Conservation (phyloP, 805 yeast genomes). For the Ogataea philodendri region DNA sequence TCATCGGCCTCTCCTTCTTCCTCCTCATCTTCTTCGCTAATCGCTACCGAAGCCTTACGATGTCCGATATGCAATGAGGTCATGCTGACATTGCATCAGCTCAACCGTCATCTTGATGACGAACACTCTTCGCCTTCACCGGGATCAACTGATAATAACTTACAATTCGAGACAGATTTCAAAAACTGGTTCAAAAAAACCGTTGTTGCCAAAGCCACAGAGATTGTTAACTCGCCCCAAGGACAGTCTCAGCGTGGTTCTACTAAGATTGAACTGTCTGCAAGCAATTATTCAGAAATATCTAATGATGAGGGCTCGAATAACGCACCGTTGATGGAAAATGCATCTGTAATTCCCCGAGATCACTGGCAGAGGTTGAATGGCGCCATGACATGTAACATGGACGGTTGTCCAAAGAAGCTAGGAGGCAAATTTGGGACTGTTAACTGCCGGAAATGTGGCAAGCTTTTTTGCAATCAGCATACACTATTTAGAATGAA, state of each 20-base stretch:
- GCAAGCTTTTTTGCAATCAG: conserved; percentile 60
- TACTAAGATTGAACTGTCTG: too few species aligned
- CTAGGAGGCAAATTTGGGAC: conserved; percentile 54
- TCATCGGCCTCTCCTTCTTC: conserved; percentile 10
- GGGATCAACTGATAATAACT: conserved; percentile 3
- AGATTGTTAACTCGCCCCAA: conserved; percentile 26
- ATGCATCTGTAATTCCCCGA: conserved; percentile 32
- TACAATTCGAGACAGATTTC: conserved; percentile 35
- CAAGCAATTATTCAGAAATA: not conserved
- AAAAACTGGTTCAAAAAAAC: conserved; percentile 44
- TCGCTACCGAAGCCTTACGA: conserved; percentile 9
- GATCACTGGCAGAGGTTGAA: conserved; percentile 58
- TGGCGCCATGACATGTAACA: conserved; percentile 42
- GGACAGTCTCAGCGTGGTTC: too few species aligned
- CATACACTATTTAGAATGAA: conserved; percentile 59
- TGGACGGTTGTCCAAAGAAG: conserved; percentile 38
- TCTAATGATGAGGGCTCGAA: not conserved
- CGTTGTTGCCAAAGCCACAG: conserved; percentile 38
- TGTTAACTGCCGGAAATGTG: conserved; percentile 77
- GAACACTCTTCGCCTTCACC: conserved; percentile 43
- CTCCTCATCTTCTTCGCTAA: conserved; percentile 3
- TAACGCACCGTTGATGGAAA: conserved; percentile 3
- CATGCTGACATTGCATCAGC: conserved; percentile 51
- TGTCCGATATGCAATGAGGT: conserved; percentile 74
- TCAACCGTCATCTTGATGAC: conserved; percentile 73